phyloP scores from a whole-genome alignment of 139 green algal species.

The Trebouxia sp. region DNA sequence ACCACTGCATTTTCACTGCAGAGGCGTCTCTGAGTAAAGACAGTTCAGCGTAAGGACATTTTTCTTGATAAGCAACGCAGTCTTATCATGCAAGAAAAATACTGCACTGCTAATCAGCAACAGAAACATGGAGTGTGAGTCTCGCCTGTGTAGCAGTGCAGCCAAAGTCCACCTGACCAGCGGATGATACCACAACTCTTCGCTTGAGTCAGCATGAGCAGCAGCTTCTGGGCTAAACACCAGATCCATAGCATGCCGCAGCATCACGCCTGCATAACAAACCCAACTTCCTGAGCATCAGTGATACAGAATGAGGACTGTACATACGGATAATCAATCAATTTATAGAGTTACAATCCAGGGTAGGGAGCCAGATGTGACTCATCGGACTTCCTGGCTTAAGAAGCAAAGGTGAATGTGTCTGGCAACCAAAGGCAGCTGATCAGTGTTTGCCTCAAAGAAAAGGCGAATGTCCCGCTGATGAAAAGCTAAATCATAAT shows the following conservation, averaged over 20 bases:
- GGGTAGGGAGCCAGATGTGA: too few relatives aligned
- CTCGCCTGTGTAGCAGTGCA: constrained; percentile 37
- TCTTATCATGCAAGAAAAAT: background rate
- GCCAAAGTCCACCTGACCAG: constrained; percentile 52
- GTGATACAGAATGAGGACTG: background rate
- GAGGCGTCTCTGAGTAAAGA: too few relatives aligned
- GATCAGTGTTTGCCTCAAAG: too few relatives aligned
- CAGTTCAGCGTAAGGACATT: too few relatives aligned
- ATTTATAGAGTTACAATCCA: background rate
- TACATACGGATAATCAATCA: background rate
- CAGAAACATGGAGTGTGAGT: background rate
- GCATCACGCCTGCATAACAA: background rate
- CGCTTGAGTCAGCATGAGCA: background rate
- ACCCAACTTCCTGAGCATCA: background rate
- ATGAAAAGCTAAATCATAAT: background rate
- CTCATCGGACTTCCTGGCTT: too few relatives aligned
- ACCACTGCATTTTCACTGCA: too few relatives aligned
- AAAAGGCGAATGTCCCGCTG: too few relatives aligned
- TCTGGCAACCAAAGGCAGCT: too few relatives aligned
- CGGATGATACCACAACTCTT: constrained; percentile 46
- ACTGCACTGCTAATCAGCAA: background rate
- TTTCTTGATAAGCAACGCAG: too few relatives aligned
- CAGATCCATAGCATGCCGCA: constrained; percentile 9
- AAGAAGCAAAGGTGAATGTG: too few relatives aligned
- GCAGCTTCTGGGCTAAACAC: constrained; percentile 11